Evolutionary conservation across 1,284 basidiomycete genomes (phyloP), one percentile per base, ranked within the genome.

Genomic region (Pholiota adiposa): DNA sequence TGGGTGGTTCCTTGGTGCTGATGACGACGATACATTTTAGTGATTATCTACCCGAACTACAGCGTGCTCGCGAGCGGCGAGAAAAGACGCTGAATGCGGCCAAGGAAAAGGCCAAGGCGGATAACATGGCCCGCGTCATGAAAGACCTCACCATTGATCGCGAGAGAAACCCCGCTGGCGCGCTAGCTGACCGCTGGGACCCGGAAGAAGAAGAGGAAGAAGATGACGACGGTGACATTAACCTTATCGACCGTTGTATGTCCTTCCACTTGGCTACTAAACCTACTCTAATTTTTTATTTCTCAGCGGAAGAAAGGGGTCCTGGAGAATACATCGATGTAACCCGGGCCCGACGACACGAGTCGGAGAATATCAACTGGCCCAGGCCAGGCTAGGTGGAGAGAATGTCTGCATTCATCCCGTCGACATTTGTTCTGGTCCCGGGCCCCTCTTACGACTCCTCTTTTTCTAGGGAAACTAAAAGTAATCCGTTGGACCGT

Each of bases 41-140:
- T 61, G 93, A 96, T 63, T 98, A 98, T 74, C 84, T 95, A 46
- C 96, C 96, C 0, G 95, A 98, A 70, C 84, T 99, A 3, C 84
- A 91, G 56, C 85, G 88, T 48, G 84, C 93, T 18, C 80, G 80
- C 25, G 79, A 79, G 8, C 76, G 79, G 1, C 83, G 84, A 60
- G 90, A 89, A 59, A 83, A 86, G 67, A 80, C 85, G 9, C 76
- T 93, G 18, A 81, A 88, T 67, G 86, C 85, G 54, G 80, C 83
- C 64, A 92, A 93, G 73, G 83, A 90, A 61, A 90, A 93, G 56
- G 80, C 83, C 64, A 92, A 93, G 72, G 83, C 90, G 61, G 90
- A 93, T 58, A 93, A 93, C 23, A 81, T 98, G 75, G 87, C 85
- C 63, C 81, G 90, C 29, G 77, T 98, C 62, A 91, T 98, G 89